Conservation (phyloP, 371 early-diverging fungal species). For the Mucor piriformis region DNA sequence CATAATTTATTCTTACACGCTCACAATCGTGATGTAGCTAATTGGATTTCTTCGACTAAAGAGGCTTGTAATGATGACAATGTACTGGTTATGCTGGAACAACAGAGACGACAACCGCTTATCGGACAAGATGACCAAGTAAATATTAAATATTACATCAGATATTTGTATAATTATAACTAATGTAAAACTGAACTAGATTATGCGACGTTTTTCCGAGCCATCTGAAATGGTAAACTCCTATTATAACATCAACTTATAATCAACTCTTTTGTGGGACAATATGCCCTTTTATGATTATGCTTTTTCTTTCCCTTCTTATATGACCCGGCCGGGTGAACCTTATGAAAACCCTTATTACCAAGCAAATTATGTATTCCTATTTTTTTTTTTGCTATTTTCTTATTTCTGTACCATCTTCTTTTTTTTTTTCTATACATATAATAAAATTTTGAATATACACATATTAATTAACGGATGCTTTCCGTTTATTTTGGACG, state of each 20-base stretch:
- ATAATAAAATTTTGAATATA: neutral
- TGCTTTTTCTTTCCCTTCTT: neutral
- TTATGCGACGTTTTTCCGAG: slow-evolving; percentile 18
- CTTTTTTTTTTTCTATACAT: neutral
- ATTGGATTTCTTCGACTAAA: slow-evolving; percentile 13
- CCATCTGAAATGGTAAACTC: slow-evolving; percentile 11
- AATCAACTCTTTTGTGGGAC: neutral
- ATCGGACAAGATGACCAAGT: neutral
- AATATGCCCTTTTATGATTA: neutral
- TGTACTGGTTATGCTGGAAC: neutral
- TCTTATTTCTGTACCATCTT: neutral
- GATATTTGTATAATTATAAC: neutral
- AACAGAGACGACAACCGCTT: slow-evolving; percentile 5
- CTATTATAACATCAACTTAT: slow-evolving; percentile 1
- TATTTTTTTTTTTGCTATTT: neutral
- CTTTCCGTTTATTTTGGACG: too few relatives aligned
- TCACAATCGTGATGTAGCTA: slow-evolving; percentile 8
- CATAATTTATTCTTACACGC: neutral
- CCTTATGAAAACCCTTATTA: neutral
- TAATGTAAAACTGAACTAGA: slow-evolving; percentile 10
- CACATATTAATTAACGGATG: too few relatives aligned
- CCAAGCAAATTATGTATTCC: neutral
- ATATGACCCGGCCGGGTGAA: neutral
- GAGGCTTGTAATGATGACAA: neutral
- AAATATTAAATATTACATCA: neutral